phyloP scores from a whole-genome alignment of 306 rosid species.

The Crataegus laevigata region DNA sequence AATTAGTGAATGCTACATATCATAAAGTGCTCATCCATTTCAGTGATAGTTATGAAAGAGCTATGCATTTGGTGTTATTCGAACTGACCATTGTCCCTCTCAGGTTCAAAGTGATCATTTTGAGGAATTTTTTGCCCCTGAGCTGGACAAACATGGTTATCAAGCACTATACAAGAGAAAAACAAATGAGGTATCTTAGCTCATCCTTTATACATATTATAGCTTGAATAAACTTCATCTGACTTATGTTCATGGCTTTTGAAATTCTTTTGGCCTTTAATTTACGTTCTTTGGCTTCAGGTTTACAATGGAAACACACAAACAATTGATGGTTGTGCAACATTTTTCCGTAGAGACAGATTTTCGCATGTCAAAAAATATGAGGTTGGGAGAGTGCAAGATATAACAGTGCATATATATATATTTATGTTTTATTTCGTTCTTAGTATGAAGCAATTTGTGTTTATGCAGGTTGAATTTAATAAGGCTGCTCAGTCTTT shows the following conservation, averaged over 20 bases:
- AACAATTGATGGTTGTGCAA: slow-evolving; percentile 93
- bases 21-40: background rate
- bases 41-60: background rate
- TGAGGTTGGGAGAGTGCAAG: slow-evolving; percentile 42
- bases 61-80: background rate
- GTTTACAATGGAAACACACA: slow-evolving; percentile 44
- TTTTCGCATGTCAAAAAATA: slow-evolving; percentile 92
- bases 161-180: slow-evolving; percentile 83
- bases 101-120: slow-evolving; percentile 97
- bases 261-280: slow-evolving; percentile 5
- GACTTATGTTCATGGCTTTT: background rate
- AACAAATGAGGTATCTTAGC: slow-evolving; percentile 66
- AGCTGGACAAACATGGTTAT: slow-evolving; percentile 90
- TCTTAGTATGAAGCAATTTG: slow-evolving; percentile 5
- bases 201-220: background rate
- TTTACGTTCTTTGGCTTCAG: slow-evolving; percentile 35
- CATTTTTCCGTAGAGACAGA: slow-evolving; percentile 96
- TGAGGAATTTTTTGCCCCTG: slow-evolving; percentile 82
- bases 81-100: background rate
- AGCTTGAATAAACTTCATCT: background rate
- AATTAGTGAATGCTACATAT: background rate
- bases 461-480: slow-evolving; percentile 79
- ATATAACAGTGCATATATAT: background rate
- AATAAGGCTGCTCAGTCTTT: slow-evolving; percentile 96
- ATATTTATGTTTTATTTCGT: background rate